Evolutionary conservation across 129 eudicot species (phyloP).

Genomic region (Glebionis coronaria): DNA sequence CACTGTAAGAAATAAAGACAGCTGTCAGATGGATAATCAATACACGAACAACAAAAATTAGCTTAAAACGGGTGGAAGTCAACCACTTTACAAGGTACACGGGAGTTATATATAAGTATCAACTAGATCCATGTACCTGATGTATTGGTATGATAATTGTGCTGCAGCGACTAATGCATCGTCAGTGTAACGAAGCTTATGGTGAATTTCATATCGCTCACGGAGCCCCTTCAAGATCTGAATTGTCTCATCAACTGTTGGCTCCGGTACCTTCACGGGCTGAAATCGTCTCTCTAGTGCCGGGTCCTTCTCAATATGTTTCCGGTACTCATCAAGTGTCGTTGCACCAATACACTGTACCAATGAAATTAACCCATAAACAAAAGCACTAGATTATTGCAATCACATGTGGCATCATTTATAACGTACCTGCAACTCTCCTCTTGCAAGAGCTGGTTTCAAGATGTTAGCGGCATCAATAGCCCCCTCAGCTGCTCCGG

Average conservation of each 20-base stretch:
- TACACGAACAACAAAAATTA: neutral
- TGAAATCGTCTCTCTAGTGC: slow-evolving; percentile 88
- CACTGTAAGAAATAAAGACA: slow-evolving; percentile 41
- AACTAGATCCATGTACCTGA: slow-evolving; percentile 44
- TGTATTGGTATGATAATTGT: slow-evolving; percentile 73
- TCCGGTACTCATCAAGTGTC: slow-evolving; percentile 87
- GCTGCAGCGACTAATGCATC: slow-evolving; percentile 85
- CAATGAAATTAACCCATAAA: neutral
- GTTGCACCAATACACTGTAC: slow-evolving; percentile 93
- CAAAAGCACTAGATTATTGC: neutral
- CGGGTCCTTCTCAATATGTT: slow-evolving; percentile 91
- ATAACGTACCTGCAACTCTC: slow-evolving; percentile 76
- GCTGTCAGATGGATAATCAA: neutral
- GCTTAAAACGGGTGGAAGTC: neutral
- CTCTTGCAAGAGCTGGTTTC: slow-evolving; percentile 89
- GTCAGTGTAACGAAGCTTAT: slow-evolving; percentile 89
- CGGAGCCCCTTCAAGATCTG: slow-evolving; percentile 81
- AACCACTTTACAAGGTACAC: neutral
- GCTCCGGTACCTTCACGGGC: slow-evolving; percentile 93
- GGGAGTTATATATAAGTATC: neutral
- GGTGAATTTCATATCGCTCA: slow-evolving; percentile 89
- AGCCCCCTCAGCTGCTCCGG: slow-evolving; percentile 97
- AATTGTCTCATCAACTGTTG: slow-evolving; percentile 81
- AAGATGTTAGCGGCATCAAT: slow-evolving; percentile 91
- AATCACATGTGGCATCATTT: neutral